Conservation (phyloP, 257 asterid species). For the Przewalskia tangutica region DNA sequence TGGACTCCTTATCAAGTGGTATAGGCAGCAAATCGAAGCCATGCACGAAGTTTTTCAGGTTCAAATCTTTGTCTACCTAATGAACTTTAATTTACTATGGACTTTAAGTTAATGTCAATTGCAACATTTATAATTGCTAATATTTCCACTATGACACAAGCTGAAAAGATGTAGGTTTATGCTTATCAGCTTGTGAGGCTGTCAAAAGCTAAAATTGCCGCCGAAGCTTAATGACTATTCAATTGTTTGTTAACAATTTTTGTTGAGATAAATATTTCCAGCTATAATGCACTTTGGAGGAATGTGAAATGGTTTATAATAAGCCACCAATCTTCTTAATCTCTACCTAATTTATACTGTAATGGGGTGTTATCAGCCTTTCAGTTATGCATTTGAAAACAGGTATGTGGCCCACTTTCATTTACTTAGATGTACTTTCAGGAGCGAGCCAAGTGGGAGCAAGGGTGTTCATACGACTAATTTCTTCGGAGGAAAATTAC, state of each 20-base stretch:
- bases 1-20: conserved; percentile 86
- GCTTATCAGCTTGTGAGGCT: conserved; percentile 13
- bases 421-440: neutral
- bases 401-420: neutral
- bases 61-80: conserved; percentile 63
- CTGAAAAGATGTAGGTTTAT: neutral
- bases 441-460: no score
- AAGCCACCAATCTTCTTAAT: neutral
- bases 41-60: conserved; percentile 99
- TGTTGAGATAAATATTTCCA: neutral
- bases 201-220: neutral
- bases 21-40: conserved; percentile 99
- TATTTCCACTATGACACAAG: neutral
- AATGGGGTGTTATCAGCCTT: neutral
- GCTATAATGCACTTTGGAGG: neutral
- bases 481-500: no score
- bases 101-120: neutral
- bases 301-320: neutral
- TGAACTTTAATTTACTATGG: conserved; percentile 6
- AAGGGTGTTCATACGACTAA: no score
- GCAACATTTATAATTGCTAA: conserved; percentile 11
- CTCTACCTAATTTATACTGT: neutral
- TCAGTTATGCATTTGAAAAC: neutral
- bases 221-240: neutral
- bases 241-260: neutral